phyloP scores from a whole-genome alignment of 2,329 filamentous ascomycete species.

The Colletotrichum tofieldiae region DNA sequence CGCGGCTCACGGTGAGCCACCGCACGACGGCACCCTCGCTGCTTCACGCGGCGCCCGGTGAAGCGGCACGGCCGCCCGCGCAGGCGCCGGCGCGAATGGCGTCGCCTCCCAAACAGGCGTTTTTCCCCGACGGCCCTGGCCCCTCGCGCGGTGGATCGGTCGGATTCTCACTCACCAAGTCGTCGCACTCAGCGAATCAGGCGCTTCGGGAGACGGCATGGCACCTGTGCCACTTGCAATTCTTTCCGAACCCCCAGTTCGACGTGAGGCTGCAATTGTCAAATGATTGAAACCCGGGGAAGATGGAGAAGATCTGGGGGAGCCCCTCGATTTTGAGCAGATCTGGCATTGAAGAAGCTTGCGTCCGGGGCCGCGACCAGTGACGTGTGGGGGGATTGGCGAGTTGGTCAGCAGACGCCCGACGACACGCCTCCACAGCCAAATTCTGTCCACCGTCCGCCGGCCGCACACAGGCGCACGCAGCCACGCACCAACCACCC shows the following conservation, averaged over 20 bases:
- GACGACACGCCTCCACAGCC: conserved; percentile 33
- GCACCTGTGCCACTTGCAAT: conserved; percentile 33
- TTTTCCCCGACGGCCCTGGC: conserved; percentile 38
- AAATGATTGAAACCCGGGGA: conserved; percentile 42
- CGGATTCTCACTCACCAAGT: conserved; percentile 43
- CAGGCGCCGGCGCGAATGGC: conserved; percentile 26
- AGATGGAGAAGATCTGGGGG: conserved; percentile 44
- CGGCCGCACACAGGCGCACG: neutral
- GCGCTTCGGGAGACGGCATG: conserved; percentile 43
- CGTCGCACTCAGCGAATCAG: conserved; percentile 45
- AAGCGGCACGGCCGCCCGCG: conserved; percentile 9
- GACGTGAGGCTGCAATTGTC: conserved; percentile 14
- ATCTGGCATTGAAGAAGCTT: conserved; percentile 35
- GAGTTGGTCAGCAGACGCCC: conserved; percentile 29
- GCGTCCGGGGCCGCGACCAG: conserved; percentile 25
- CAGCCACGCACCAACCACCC: neutral
- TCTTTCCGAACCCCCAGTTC: conserved; percentile 39
- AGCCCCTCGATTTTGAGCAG: conserved; percentile 43
- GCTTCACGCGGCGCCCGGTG: conserved; percentile 39
- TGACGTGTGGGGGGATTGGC: conserved; percentile 36
- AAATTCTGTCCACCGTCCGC: neutral
- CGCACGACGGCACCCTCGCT: neutral
- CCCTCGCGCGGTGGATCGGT: conserved; percentile 29
- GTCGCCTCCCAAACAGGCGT: conserved; percentile 36
- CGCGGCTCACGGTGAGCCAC: neutral